Evolutionary conservation across 2,329 filamentous ascomycete genomes (phyloP).

Genomic region (Trichoderma sp.): DNA sequence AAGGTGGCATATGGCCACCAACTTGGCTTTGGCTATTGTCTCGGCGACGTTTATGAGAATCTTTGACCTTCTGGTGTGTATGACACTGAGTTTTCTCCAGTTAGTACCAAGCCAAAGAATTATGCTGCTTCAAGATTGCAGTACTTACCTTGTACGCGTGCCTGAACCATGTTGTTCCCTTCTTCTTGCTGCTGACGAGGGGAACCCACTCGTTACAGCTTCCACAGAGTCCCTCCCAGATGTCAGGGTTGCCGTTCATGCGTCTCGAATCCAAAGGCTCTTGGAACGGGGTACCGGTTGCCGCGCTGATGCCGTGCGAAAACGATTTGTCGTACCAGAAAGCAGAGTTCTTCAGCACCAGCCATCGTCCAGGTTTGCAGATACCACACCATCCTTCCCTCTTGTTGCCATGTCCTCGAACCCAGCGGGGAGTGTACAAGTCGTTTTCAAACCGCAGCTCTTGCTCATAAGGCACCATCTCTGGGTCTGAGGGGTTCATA

Average conservation of each 20-base stretch:
- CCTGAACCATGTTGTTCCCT: conserved; percentile 89
- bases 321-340: conserved; percentile 96
- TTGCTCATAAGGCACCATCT: conserved; percentile 77
- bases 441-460: conserved; percentile 79
- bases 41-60: conserved; percentile 68
- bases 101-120: conserved; percentile 2
- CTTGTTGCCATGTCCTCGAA: conserved; percentile 84
- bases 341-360: conserved; percentile 86
- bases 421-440: conserved; percentile 81
- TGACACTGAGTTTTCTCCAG: conserved; percentile 59
- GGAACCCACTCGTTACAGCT: conserved; percentile 82
- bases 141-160: conserved; percentile 79
- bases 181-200: conserved; percentile 83
- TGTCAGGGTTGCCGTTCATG: conserved; percentile 79
- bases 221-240: conserved; percentile 79
- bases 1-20: conserved; percentile 44
- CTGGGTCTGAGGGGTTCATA: conserved; percentile 77
- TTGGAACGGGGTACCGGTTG: conserved; percentile 77
- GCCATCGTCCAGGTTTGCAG: conserved; percentile 83
- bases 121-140: conserved; percentile 19
- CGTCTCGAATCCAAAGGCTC: conserved; percentile 74
- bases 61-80: conserved; percentile 72
- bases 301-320: conserved; percentile 82
- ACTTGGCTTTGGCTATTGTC: conserved; percentile 60
- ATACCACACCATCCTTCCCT: conserved; percentile 89